Conservation (phyloP, 23 red algal species). For the Gracilaria vermiculophylla region DNA sequence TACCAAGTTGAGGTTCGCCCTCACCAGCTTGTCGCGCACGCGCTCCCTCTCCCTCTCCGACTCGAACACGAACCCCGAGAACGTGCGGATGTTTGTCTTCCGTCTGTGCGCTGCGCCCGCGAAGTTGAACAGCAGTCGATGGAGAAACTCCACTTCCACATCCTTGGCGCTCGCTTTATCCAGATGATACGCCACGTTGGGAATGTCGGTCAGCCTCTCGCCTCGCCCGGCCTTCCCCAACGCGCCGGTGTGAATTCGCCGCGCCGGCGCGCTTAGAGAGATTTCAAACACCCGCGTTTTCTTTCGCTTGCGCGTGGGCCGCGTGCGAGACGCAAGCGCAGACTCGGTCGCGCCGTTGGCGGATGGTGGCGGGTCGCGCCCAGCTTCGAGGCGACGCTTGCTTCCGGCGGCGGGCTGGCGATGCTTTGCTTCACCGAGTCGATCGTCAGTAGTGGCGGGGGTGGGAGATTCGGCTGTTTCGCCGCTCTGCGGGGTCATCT, state of each 20-base stretch:
- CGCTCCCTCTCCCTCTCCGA: slow-evolving; percentile 9
- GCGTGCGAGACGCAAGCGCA: not conserved
- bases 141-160: slow-evolving; percentile 24
- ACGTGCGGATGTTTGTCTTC: slow-evolving; percentile 23
- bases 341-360: too few relatives aligned
- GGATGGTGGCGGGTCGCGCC: not conserved
- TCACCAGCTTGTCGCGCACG: slow-evolving; percentile 10
- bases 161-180: not conserved
- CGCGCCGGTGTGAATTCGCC: not conserved
- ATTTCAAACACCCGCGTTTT: slow-evolving; percentile 47
- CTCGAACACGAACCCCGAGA: slow-evolving; percentile 18
- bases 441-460: too few relatives aligned
- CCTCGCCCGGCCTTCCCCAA: not conserved
- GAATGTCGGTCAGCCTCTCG: not conserved
- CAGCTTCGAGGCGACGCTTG: not conserved
- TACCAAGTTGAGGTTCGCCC: slow-evolving; percentile 8
- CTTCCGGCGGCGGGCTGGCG: too few relatives aligned
- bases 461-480: too few relatives aligned
- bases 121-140: slow-evolving; percentile 43
- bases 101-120: not conserved
- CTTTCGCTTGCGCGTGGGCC: slow-evolving; percentile 6
- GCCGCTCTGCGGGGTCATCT: too few relatives aligned
- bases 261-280: not conserved
- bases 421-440: too few relatives aligned
- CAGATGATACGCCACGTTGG: slow-evolving; percentile 15